phyloP scores from a whole-genome alignment of 2,329 filamentous ascomycete species.

The Colletotrichum filicis region DNA sequence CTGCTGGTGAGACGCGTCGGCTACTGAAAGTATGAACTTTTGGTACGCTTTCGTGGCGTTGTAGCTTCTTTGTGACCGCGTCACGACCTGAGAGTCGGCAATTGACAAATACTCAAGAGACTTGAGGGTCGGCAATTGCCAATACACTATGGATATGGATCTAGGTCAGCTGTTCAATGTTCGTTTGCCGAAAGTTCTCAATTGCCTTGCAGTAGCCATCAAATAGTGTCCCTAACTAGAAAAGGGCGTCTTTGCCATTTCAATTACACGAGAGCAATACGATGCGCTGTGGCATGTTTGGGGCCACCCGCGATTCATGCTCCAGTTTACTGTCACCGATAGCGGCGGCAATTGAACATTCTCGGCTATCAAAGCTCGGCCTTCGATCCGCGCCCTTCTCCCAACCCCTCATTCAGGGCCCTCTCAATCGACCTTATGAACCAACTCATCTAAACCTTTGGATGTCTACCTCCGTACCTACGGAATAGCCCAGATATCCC shows the following conservation, averaged over 20 bases:
- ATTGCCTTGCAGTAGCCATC: not conserved
- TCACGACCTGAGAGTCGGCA: not conserved
- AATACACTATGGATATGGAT: not conserved
- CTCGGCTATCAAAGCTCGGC: conserved; percentile 28
- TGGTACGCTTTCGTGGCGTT: not conserved
- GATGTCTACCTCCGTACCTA: not conserved
- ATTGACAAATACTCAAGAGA: not conserved
- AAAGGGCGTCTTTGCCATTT: not conserved
- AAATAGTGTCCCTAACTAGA: not conserved
- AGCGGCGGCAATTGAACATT: conserved; percentile 23
- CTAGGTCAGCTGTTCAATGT: not conserved
- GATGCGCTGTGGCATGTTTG: not conserved
- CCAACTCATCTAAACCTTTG: not conserved
- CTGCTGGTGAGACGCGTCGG: not conserved
- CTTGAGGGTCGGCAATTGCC: not conserved
- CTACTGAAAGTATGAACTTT: not conserved
- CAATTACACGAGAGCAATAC: not conserved
- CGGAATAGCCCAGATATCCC: not conserved
- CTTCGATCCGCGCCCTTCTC: conserved; percentile 5
- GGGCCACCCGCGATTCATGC: not conserved
- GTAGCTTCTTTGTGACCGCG: too few species aligned
- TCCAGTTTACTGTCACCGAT: conserved; percentile 14
- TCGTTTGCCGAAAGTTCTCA: not conserved
- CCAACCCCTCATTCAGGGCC: conserved; percentile 11
- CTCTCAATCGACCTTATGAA: not conserved